phyloP scores from a whole-genome alignment of 768 basidiomycete species.

The Lentinula guzmanii region DNA sequence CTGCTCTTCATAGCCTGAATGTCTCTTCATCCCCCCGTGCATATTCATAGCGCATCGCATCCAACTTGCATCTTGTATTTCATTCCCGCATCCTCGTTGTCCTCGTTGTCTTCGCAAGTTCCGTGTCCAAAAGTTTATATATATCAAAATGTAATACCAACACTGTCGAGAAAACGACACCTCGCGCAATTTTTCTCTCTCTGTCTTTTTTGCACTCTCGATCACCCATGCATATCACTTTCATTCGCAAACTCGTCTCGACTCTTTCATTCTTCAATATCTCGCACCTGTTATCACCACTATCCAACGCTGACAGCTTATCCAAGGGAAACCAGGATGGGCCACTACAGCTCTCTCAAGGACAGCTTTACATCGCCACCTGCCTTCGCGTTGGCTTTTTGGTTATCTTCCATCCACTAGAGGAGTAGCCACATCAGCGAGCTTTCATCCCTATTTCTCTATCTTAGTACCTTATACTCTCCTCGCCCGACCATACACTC shows the following conservation, averaged over 20 bases:
- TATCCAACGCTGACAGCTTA: constrained; percentile 45
- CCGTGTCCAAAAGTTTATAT: constrained; percentile 46
- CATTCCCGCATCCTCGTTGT: constrained; percentile 21
- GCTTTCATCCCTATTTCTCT: neutral
- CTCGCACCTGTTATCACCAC: constrained; percentile 23
- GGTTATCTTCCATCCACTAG: neutral
- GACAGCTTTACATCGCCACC: constrained; percentile 5
- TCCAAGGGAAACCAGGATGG: constrained; percentile 10
- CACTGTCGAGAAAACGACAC: constrained; percentile 49
- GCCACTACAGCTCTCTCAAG: constrained; percentile 6
- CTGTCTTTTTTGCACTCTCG: constrained; percentile 48
- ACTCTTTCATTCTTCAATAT: neutral
- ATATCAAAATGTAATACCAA: constrained; percentile 79
- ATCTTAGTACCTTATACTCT: neutral
- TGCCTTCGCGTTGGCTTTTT: constrained; percentile 2
- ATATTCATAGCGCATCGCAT: constrained; percentile 44
- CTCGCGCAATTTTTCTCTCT: constrained; percentile 43
- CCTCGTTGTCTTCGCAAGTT: constrained; percentile 18
- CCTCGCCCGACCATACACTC: constrained; percentile 3
- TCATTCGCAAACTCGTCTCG: constrained; percentile 48
- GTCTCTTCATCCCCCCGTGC: constrained; percentile 53
- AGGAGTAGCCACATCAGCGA: neutral
- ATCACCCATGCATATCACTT: constrained; percentile 63
- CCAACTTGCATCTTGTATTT: constrained; percentile 28
- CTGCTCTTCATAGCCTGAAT: constrained; percentile 74